Evolutionary conservation across 2,329 filamentous ascomycete species (phyloP).

Genomic region (Xylaria digitata): DNA sequence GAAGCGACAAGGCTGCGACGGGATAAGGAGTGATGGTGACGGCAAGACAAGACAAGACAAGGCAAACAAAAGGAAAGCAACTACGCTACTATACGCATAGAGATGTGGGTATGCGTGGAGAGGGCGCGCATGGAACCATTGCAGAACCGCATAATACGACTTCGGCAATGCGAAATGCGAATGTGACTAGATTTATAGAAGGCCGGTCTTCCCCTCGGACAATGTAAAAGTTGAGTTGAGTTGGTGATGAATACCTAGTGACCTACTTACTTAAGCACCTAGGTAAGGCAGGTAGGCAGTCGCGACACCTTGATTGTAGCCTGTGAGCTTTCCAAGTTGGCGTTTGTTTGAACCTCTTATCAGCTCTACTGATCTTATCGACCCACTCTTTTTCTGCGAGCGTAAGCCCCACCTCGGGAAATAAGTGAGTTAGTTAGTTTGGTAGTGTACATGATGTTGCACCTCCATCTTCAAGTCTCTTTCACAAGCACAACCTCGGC

Average conservation of each 20-base stretch:
- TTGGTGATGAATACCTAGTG: no score
- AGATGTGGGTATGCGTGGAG: conserved; percentile 9
- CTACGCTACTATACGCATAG: conserved; percentile 10
- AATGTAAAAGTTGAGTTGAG: no score
- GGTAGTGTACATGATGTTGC: no score
- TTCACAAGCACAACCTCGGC: no score
- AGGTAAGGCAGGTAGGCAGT: no score
- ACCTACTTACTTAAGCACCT: no score
- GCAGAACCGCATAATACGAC: conserved; percentile 7
- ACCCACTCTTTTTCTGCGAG: background rate
- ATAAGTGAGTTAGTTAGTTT: background rate
- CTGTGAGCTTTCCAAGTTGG: no score
- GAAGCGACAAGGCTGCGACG: background rate
- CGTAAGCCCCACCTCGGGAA: background rate
- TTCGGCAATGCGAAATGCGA: background rate
- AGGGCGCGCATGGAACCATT: conserved; percentile 21
- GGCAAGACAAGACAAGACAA: background rate
- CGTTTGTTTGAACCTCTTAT: background rate
- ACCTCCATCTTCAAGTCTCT: no score
- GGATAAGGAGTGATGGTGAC: background rate
- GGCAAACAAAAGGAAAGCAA: conserved; percentile 9
- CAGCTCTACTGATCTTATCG: background rate
- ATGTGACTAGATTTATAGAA: background rate
- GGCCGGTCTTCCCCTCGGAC: no score
- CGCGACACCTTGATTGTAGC: no score